Evolutionary conservation across 2,329 filamentous ascomycete genomes (phyloP), one percentile per base, ranked within the genome.

Genomic region (Ascochyta rabiei): DNA sequence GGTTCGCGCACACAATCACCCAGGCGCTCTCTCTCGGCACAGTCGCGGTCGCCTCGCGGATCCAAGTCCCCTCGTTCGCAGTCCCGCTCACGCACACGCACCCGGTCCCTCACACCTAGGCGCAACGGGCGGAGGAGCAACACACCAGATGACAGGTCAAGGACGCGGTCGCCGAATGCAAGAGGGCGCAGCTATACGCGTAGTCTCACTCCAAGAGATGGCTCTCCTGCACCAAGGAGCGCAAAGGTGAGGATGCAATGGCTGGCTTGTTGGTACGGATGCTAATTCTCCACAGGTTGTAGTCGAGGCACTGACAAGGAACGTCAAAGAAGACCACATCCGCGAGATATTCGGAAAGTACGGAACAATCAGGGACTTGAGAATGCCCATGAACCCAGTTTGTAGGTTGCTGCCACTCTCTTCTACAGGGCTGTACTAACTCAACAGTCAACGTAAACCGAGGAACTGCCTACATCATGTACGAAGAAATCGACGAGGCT

Each of bases 301-400:
- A 16, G 89, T 99, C 41, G 95, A 99, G 76, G 93, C 96, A 60
- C 82, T 99, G 69, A 96, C 93, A 4, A 96, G 96, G 75, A 98
- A 96, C 69, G 89, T 99, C 65, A 96, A 90, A 54, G 90, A 93
- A 73, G 84, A 85, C 16, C 95, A 99, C 69, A 80, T 99, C 6
- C 84, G 86, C 63, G 95, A 99, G 73, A 96, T 99, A 56, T 99
- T 99, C 72, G 89, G 90, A 43, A 83, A 85, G 33, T 99, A 95
- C 72, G 95, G 95, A 45, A 82, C 84, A 18, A 96, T 99, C 64
- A 85, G 88, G 66, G 91, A 95, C 64, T 80, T 99, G 19, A 91
- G 97, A 69, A 84, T 99, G 64, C 95, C 95, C 2, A 86, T 97
- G 76, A 97, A 96, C 71, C 84, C 88, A 71, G 84, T 88, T 62